A percentile compares a stretch with the other conserved stretches of the same genome.
Conservation (phyloP, 306 rosid species). For the Styphnolobium japonicum region DNA sequence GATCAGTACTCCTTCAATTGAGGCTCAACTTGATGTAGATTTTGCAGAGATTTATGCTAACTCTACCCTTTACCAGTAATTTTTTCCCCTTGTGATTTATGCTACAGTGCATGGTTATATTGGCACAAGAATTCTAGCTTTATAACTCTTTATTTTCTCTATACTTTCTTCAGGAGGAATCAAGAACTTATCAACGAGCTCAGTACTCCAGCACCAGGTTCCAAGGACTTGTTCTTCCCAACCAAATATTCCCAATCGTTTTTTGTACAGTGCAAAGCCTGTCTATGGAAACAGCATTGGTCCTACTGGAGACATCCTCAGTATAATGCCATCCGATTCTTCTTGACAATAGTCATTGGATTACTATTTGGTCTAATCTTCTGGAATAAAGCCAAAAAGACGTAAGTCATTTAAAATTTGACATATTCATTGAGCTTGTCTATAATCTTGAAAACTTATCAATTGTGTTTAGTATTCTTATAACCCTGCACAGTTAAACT, state of each 20-base stretch:
- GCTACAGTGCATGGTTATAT: not conserved
- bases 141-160: not conserved
- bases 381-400: constrained; percentile 45
- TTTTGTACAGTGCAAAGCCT: constrained; percentile 56
- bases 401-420: constrained; percentile 30
- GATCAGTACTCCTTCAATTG: constrained; percentile 46
- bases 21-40: constrained; percentile 52
- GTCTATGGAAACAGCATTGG: constrained; percentile 51
- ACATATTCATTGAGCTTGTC: not conserved
- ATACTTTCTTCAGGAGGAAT: constrained; percentile 41
- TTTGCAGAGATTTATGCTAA: constrained; percentile 54
- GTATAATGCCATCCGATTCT: constrained; percentile 49
- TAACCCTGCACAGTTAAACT: not conserved
- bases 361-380: constrained; percentile 56
- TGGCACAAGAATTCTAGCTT: not conserved
- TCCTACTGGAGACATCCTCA: constrained; percentile 70
- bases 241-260: constrained; percentile 60
- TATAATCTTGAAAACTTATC: not conserved
- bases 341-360: constrained; percentile 47
- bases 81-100: not conserved
- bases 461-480: not conserved
- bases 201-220: constrained; percentile 46
- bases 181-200: constrained; percentile 47
- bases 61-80: constrained; percentile 58
- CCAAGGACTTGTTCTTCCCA: constrained; percentile 61